Evolutionary conservation across 495 filamentous ascomycete genomes (phyloP).

Genomic region (Aspergillus sclerotioniger): DNA sequence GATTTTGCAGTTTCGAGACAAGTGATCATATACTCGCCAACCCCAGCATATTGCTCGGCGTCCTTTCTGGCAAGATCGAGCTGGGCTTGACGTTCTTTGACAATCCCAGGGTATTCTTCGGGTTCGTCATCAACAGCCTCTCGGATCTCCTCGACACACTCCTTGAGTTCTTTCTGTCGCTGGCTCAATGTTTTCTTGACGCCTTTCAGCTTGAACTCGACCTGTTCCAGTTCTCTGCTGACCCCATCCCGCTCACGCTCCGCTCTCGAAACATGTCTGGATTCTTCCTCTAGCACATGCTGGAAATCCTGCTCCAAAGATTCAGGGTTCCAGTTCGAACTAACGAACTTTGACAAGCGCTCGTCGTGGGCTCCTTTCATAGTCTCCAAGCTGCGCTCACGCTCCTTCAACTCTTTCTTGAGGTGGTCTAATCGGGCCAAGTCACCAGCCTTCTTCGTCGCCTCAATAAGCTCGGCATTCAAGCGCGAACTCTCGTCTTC

Average conservation of each 20-base stretch:
- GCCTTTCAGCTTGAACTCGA: conserved; percentile 73
- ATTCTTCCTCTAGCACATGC: conserved; percentile 55
- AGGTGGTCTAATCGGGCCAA: conserved; percentile 75
- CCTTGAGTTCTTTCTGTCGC: conserved; percentile 61
- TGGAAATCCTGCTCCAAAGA: conserved; percentile 74
- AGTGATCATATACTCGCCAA: conserved; percentile 62
- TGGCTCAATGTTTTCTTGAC: conserved; percentile 58
- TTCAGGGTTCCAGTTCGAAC: conserved; percentile 62
- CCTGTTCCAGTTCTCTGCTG: conserved; percentile 70
- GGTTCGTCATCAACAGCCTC: conserved; percentile 55
- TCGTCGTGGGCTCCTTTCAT: conserved; percentile 72
- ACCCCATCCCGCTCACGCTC: conserved; percentile 66
- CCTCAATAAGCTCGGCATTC: conserved; percentile 73
- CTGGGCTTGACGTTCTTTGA: conserved; percentile 57
- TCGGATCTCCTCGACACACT: conserved; percentile 49
- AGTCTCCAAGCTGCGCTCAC: conserved; percentile 68
- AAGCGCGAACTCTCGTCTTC: conserved; percentile 68
- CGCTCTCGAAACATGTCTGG: conserved; percentile 52
- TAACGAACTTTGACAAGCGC: conserved; percentile 62
- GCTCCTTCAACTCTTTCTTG: conserved; percentile 71
- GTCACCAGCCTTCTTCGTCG: conserved; percentile 72
- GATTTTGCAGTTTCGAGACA: conserved; percentile 58
- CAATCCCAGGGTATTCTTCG: conserved; percentile 48
- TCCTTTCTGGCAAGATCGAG: conserved; percentile 63
- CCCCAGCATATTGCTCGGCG: conserved; percentile 56